Conservation (phyloP, 495 filamentous ascomycete genomes). For the Aspergillus heteromorphus region DNA sequence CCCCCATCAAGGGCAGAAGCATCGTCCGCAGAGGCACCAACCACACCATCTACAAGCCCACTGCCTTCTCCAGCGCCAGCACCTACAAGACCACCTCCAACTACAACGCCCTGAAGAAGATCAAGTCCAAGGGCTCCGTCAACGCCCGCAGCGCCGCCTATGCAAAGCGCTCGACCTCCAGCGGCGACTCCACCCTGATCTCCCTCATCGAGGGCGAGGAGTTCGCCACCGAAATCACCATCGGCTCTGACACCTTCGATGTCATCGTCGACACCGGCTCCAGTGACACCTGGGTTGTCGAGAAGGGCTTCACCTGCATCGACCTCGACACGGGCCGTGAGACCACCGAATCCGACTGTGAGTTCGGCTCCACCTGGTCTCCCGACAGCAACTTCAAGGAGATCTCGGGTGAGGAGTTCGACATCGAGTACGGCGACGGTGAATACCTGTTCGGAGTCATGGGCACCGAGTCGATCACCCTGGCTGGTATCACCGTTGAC, state of each 20-base stretch:
- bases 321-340: slow-evolving; percentile 19
- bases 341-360: slow-evolving; percentile 33
- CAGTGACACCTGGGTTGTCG: slow-evolving; percentile 55
- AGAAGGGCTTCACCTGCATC: slow-evolving; percentile 43
- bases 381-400: slow-evolving; percentile 28
- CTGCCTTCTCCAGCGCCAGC: neutral
- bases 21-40: neutral
- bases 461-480: slow-evolving; percentile 47
- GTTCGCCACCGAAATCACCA: slow-evolving; percentile 1
- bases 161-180: neutral
- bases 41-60: neutral
- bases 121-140: neutral
- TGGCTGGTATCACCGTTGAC: slow-evolving; percentile 46
- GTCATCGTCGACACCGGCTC: slow-evolving; percentile 56
- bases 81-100: neutral
- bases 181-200: neutral
- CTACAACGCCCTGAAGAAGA: neutral
- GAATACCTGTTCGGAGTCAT: slow-evolving; percentile 45
- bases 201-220: slow-evolving; percentile 1
- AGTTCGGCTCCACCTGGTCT: slow-evolving; percentile 44
- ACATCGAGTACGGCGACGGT: slow-evolving; percentile 55
- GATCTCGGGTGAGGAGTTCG: slow-evolving; percentile 47
- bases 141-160: neutral
- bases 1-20: neutral
- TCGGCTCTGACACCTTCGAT: slow-evolving; percentile 27